Base-by-base conservation (phyloP, 1,139 yeast genomes). In the Yamadazyma trypodendri region DNA sequence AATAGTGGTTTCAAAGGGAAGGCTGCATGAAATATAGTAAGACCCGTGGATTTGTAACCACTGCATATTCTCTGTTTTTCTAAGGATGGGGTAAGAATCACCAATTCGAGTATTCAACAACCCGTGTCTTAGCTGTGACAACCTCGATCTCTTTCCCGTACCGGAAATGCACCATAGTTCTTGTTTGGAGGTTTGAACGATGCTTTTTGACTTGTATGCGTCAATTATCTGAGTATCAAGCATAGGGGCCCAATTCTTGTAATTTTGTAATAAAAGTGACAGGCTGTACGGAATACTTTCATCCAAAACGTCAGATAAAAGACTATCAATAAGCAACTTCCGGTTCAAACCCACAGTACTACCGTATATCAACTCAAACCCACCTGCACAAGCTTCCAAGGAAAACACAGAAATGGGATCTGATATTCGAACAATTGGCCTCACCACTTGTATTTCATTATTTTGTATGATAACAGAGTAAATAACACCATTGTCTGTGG, bases 111-210 rank as follows among this genome's bases (percentile, higher is more conserved):
- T 40, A 1, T 68, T 68, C 5, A 48, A 31, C 34, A 68, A 58
- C 0, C 81, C 81, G 24, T 50, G 37, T 35, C 68, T 56, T 5
- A 77, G 47, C 12, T 66, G 71, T 2, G 68, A 60, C 2, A 77
- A 39, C 22, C 64, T 62, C 2, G 74, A 55, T 34, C 66, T 51
- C 31, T 62, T 63, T 0, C 68, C 70, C 3, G 51, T 43, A 0
- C 80, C 80, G 5, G 76, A 62, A 3, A 75, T 56, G 3, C 72
- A 63, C 77, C 78, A 77, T 1, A 76, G 43, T 38, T 75, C 79
- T 28, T 66, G 63, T 13, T 54, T 51, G 6, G 57, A 45, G 27
- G 53, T 53, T 21, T 45, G 49, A 9, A 45, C 38, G 12, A 51
- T 34, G 24, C 46, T 47, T 35, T 54, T 46, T 21, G 56, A 43